phyloP scores from a whole-genome alignment of 805 yeast species.

The Candida oleophila region DNA sequence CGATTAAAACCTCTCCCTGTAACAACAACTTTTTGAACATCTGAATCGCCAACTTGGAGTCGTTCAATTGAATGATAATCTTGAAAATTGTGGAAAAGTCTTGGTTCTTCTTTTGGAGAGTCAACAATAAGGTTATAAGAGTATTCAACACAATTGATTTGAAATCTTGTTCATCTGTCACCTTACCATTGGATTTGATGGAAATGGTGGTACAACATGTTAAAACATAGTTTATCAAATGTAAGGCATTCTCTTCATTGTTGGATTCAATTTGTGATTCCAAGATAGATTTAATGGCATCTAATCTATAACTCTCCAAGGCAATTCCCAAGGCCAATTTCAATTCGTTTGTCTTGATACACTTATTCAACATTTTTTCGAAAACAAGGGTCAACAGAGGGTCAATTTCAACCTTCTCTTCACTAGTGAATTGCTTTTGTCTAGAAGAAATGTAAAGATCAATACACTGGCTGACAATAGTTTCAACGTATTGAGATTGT shows the following conservation, averaged over 20 bases:
- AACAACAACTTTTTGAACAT: constrained; percentile 63
- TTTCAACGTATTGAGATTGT: constrained; percentile 83
- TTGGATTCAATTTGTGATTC: constrained; percentile 29
- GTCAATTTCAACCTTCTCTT: constrained; percentile 41
- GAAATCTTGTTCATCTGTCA: constrained; percentile 36
- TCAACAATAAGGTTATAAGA: constrained; percentile 59
- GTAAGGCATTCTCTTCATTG: constrained; percentile 53
- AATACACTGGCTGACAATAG: constrained; percentile 91
- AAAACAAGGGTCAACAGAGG: constrained; percentile 66
- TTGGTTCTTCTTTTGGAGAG: constrained; percentile 50
- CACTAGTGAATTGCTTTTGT: constrained; percentile 38
- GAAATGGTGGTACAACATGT: constrained; percentile 64
- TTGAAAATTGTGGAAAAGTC: constrained; percentile 85
- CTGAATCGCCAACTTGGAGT: constrained; percentile 63
- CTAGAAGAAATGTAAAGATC: constrained; percentile 73
- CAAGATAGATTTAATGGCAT: constrained; percentile 66
- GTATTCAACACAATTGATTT: constrained; percentile 62
- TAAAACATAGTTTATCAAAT: constrained; percentile 69
- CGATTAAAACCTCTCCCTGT: constrained; percentile 53
- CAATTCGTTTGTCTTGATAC: constrained; percentile 67
- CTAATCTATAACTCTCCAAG: constrained; percentile 83
- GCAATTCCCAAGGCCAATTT: constrained; percentile 88
- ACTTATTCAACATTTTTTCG: constrained; percentile 82
- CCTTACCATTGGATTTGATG: constrained; percentile 47
- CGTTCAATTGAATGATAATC: constrained; percentile 85